Percentiles rank a stretch among this genome's conserved stretches.
Conservation (phyloP, 2,329 filamentous ascomycete species). For the Ascochyta pisi region DNA sequence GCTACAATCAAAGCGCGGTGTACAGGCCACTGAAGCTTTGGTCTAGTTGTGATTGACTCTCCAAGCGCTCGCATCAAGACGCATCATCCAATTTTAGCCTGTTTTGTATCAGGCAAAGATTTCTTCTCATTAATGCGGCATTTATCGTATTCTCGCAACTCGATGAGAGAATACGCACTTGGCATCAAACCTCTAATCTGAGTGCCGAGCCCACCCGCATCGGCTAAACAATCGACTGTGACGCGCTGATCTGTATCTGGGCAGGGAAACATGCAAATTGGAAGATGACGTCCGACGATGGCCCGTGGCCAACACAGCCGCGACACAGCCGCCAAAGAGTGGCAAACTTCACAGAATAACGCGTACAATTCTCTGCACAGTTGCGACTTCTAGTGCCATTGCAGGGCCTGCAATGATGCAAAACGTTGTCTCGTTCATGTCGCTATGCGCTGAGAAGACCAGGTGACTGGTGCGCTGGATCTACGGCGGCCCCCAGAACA, state of each 20-base stretch:
- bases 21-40: too few relatives aligned
- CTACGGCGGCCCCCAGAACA: neutral
- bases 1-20: too few relatives aligned
- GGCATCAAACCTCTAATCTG: neutral
- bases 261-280: constrained; percentile 11
- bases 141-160: constrained; percentile 1
- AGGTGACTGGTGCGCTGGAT: neutral
- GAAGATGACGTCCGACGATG: constrained; percentile 18
- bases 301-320: constrained; percentile 14
- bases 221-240: constrained; percentile 2
- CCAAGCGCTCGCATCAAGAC: constrained; percentile 4
- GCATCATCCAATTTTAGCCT: neutral
- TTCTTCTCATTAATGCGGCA: neutral
- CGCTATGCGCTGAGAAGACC: neutral
- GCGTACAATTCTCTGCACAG: neutral
- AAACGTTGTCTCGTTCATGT: neutral
- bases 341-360: constrained; percentile 11
- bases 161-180: neutral
- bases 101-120: neutral
- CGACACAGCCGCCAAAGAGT: constrained; percentile 12
- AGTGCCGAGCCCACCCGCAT: neutral
- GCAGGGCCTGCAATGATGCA: neutral
- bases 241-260: constrained; percentile 2
- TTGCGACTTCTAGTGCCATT: neutral
- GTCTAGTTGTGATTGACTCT: neutral